Percentiles rank a stretch among this genome's conserved stretches.
These are phyloP conservation scores for Paramecium primaurelia DNA, from an alignment of 73 alveolate species.

Conservation along the genomic window DNA sequence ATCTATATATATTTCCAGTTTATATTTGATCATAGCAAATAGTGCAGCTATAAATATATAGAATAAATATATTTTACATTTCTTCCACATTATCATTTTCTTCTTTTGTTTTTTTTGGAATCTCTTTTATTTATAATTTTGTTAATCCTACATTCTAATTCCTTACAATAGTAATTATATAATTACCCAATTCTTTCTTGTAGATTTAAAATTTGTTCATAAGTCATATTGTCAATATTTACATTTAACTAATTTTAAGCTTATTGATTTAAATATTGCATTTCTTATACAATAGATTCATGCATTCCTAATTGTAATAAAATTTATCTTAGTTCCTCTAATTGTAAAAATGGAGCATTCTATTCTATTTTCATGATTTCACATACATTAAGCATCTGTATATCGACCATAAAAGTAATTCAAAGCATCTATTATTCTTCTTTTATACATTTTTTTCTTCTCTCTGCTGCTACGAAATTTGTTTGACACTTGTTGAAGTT, in stretches of 20 bases:
- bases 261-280: constrained; percentile 27
- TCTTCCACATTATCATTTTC: neutral
- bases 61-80: neutral
- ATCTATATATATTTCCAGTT: neutral
- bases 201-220: neutral
- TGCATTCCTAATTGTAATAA: constrained; percentile 39
- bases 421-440: constrained; percentile 41
- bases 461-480: neutral
- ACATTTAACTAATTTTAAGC: neutral
- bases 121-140: neutral
- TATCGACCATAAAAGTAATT: constrained; percentile 44
- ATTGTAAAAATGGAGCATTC: constrained; percentile 14
- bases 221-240: constrained; percentile 27
- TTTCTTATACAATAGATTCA: constrained; percentile 38
- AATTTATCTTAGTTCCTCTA: constrained; percentile 37
- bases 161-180: neutral
- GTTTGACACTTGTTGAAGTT: neutral
- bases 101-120: neutral
- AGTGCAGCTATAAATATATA: neutral
- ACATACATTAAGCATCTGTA: constrained; percentile 28
- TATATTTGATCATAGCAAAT: constrained; percentile 1
- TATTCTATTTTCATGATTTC: constrained; percentile 1
- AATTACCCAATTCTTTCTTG: constrained; percentile 32
- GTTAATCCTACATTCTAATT: constrained; percentile 39
- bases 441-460: constrained; percentile 31